phyloP scores from a whole-genome alignment of 768 basidiomycete genomes.

The Chalciporus piperatus region DNA sequence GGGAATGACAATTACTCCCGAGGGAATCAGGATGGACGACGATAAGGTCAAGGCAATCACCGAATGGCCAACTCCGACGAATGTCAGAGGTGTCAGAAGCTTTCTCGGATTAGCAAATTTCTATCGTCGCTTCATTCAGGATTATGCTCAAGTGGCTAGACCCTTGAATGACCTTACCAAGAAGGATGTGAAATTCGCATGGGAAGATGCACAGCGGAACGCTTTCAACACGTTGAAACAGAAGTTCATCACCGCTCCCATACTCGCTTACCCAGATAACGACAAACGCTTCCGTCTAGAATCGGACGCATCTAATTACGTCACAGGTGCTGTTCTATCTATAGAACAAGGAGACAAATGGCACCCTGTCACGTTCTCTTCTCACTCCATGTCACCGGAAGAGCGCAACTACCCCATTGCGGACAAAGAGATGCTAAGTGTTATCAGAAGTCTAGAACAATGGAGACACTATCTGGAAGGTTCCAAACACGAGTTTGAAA shows the following conservation, averaged over 20 bases:
- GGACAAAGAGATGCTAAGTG: too few relatives aligned
- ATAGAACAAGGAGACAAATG: too few relatives aligned
- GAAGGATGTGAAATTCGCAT: conserved; percentile 26
- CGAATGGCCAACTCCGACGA: conserved; percentile 28
- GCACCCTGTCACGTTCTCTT: too few relatives aligned
- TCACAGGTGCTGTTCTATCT: too few relatives aligned
- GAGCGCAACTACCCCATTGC: conserved; percentile 17
- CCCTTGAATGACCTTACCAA: conserved; percentile 26
- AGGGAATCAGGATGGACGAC: conserved; percentile 31
- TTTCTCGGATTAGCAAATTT: conserved; percentile 33
- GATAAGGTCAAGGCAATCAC: conserved; percentile 30
- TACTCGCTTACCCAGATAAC: too few relatives aligned
- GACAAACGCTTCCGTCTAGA: too few relatives aligned
- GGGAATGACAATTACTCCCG: conserved; percentile 24
- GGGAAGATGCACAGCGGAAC: conserved; percentile 16
- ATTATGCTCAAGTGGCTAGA: conserved; percentile 25
- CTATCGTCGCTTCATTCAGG: conserved; percentile 29
- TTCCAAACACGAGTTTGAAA: too few relatives aligned
- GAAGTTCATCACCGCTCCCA: conserved; percentile 13
- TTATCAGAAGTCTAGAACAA: too few relatives aligned
- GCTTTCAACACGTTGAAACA: conserved; percentile 34
- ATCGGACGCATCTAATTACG: too few relatives aligned
- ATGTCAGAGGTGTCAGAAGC: conserved; percentile 19
- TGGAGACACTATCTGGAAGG: too few relatives aligned
- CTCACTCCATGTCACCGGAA: too few relatives aligned